Evolutionary conservation across 1,284 basidiomycete species (phyloP).

Genomic region (Wallemia hederae): DNA sequence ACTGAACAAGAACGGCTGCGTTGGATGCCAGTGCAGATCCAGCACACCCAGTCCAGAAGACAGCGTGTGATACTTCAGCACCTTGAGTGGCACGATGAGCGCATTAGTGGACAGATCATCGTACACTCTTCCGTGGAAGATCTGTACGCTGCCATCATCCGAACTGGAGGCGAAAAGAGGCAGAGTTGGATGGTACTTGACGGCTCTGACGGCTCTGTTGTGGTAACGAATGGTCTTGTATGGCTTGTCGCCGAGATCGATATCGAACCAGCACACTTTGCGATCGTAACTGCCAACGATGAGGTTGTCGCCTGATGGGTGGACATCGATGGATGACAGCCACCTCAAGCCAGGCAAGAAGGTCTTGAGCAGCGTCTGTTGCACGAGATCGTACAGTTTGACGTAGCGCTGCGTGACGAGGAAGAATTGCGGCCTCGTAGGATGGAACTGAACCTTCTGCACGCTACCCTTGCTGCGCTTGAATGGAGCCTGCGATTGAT

Average conservation of each 20-base stretch:
- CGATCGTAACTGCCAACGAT: slow-evolving; percentile 93
- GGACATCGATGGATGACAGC: slow-evolving; percentile 90
- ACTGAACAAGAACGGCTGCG: slow-evolving; percentile 76
- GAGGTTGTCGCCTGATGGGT: slow-evolving; percentile 80
- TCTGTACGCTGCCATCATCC: slow-evolving; percentile 85
- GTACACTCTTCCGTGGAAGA: slow-evolving; percentile 88
- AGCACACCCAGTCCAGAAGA: slow-evolving; percentile 68
- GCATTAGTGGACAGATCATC: slow-evolving; percentile 84
- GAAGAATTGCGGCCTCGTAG: slow-evolving; percentile 77
- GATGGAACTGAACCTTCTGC: slow-evolving; percentile 83
- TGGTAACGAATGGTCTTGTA: slow-evolving; percentile 94
- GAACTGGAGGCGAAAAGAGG: slow-evolving; percentile 86
- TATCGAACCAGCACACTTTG: slow-evolving; percentile 93
- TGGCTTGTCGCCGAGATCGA: slow-evolving; percentile 79
- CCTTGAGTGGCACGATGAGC: slow-evolving; percentile 86
- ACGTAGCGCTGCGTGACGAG: slow-evolving; percentile 96
- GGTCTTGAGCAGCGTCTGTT: slow-evolving; percentile 76
- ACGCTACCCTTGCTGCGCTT: slow-evolving; percentile 69
- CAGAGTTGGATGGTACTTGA: slow-evolving; percentile 76
- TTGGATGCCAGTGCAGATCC: slow-evolving; percentile 61
- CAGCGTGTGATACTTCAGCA: slow-evolving; percentile 62
- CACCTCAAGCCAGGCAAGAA: slow-evolving; percentile 74
- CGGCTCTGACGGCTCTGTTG: slow-evolving; percentile 59
- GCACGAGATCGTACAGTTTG: slow-evolving; percentile 75
- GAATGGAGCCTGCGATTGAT: slow-evolving; percentile 93